Evolutionary conservation across 495 filamentous ascomycete genomes (phyloP), one percentile per base, ranked within the genome.

Genomic region (Darksidea phi): DNA sequence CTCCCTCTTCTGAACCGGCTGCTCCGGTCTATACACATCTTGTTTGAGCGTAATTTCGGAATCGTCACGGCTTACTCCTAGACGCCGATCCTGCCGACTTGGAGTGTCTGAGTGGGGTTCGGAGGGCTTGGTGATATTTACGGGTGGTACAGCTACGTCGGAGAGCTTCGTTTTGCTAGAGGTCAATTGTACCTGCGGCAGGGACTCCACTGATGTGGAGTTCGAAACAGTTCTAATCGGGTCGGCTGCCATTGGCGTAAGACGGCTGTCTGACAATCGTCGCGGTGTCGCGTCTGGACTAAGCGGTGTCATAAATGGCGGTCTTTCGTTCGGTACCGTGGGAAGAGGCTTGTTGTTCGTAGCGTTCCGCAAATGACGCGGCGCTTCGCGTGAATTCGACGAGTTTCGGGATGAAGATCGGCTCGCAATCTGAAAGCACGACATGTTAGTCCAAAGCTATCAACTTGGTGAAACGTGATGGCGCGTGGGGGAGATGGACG

Each of bases 321-420:
- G 53, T 43, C 52, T 46, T 34, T 68, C 66, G 41, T 60, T 61
- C 17, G 66, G 66, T 25, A 68, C 61, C n/a, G 23, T 68, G n/a
- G 66, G 66, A 8, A 68, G 53, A 17, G 66, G 66, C 41, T 68
- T 68, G 50, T 63, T 63, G 23, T 61, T 54, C 21, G 57, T 34
- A 25, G 56, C 57, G 28, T 57, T 64, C 21, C 61, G 32, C 26
- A 64, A 64, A 7, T 56, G 49, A 10, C 66, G 55, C 2, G 46
- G 23, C 10, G 56, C 43, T n/a, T 68, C 66, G 25, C 61, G 52
- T n/a, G 66, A 64, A 47, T 58, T 68, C 32, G 63, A 43, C 43
- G 37, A 57, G 20, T 54, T 64, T 15, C 66, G 55, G 18, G 66
- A 68, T 45, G 66, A 68, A 2, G 66, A 68, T 57, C 66, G 61